Evolutionary conservation across 805 yeast genomes (phyloP).

Genomic region (Ogataea degrootiae): DNA sequence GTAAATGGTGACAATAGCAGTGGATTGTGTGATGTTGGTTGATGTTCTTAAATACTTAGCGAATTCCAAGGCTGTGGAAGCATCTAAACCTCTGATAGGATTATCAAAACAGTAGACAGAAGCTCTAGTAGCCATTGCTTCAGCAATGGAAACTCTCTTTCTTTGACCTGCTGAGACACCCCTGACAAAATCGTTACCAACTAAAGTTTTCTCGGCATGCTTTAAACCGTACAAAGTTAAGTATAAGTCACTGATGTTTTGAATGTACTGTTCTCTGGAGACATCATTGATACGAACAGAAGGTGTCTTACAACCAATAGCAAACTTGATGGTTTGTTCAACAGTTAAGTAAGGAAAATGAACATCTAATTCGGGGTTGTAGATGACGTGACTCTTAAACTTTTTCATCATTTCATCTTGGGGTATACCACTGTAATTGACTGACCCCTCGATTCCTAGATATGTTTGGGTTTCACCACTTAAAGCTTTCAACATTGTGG

Average conservation of each 20-base stretch:
- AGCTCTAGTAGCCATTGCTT: conserved; percentile 36
- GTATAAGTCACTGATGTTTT: conserved; percentile 40
- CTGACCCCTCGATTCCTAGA: conserved; percentile 33
- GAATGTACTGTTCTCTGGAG: conserved; percentile 36
- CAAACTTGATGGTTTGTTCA: conserved; percentile 52
- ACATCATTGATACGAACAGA: conserved; percentile 34
- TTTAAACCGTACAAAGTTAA: conserved; percentile 44
- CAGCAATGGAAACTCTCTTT: conserved; percentile 61
- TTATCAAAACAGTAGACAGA: conserved; percentile 59
- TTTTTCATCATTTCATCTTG: conserved; percentile 43
- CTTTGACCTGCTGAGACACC: conserved; percentile 70
- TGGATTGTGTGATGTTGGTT: conserved; percentile 44
- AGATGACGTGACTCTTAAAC: conserved; percentile 45
- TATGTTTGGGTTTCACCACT: conserved; percentile 42
- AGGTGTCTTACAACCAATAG: conserved; percentile 57
- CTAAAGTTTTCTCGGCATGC: conserved; percentile 53
- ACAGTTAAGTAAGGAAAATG: conserved; percentile 56
- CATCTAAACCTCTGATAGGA: conserved; percentile 67
- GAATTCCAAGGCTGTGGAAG: conserved; percentile 66
- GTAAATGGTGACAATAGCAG: conserved; percentile 49
- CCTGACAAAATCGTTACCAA: conserved; percentile 58
- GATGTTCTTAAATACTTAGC: conserved; percentile 52
- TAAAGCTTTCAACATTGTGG: conserved; percentile 44
- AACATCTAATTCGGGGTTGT: conserved; percentile 51
- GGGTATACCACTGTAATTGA: conserved; percentile 46